Conservation (phyloP, 2,329 filamentous ascomycete species). For the Ceratocystis papillata region DNA sequence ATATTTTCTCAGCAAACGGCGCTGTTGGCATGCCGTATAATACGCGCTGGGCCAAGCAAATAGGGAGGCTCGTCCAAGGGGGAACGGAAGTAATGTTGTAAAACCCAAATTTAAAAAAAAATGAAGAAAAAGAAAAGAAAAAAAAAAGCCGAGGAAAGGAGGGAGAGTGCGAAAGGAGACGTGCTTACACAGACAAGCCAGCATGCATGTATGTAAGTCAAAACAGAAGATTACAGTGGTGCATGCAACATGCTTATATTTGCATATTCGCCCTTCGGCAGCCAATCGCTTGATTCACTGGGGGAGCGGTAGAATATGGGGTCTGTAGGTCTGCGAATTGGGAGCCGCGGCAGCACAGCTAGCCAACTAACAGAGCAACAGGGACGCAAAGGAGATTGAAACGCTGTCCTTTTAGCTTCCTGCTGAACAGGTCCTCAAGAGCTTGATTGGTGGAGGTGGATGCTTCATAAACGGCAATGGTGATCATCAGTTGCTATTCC, state of each 20-base stretch:
- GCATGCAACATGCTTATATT: too few relatives aligned
- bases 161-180: too few relatives aligned
- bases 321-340: neutral
- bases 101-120: too few relatives aligned
- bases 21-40: neutral
- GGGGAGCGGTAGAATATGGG: neutral
- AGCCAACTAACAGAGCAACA: neutral
- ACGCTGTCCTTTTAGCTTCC: neutral
- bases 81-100: too few relatives aligned
- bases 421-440: neutral
- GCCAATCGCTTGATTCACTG: too few relatives aligned
- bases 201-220: too few relatives aligned
- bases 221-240: too few relatives aligned
- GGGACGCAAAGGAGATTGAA: neutral
- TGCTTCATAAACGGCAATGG: neutral
- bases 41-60: neutral
- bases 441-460: neutral
- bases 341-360: neutral
- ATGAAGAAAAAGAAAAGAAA: too few relatives aligned
- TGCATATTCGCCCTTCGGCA: too few relatives aligned
- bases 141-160: too few relatives aligned
- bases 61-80: neutral
- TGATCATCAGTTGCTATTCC: conserved; percentile 1
- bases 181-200: too few relatives aligned
- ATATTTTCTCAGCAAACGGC: conserved; percentile 2